Base-by-base conservation (phyloP, 768 basidiomycete species). In the Boletus reticuloceps region DNA sequence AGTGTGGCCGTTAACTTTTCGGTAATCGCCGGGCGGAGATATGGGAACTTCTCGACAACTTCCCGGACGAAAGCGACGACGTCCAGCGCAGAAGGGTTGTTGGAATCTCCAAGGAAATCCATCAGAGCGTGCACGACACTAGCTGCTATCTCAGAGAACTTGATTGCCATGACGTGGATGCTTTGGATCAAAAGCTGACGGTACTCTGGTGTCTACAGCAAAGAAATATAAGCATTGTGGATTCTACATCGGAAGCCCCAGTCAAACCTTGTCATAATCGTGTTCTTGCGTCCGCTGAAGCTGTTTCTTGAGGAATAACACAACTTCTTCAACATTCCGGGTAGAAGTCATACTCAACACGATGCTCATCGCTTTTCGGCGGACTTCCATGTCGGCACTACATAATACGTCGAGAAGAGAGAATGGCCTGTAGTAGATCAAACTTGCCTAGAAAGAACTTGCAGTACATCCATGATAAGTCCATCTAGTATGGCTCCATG, bases 31-130 rank as follows among this genome's bases (percentile, higher is more conserved):
- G 78, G 65, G 9, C 95, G 88, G 10, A 98, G 82, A 50, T 82
- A 74, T 1, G 96, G 94, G 84, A 98, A 98, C 71, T 97, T 97
- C 72, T 98, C 94, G 48, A 98, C 95, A 29, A 98, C 94, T 73
- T 98, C 96, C 14, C 84, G 80, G 29, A 89, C 88, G 60, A 89
- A 89, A 3, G 95, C 81, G 52, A 99, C 94, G 36, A 98, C 96
- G 64, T 98, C 96, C 27, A 98, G 79, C 0, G 96, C 95, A 12
- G 92, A 93, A 1, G 94, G 90, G 75, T 96, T 97, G 74, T 88
- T 95, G 2, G 91, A 86, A 72, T 98, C 95, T 25, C 94, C 89
- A 40, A 98, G 80, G 84, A 95, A 94, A 61, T 94, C 90, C 89
- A 94, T 90, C 45, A 94, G 76, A 1, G 90, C 91, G 61, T 97